These are phyloP conservation scores for Amauroascus niger DNA, from an alignment of 2,329 filamentous ascomycete genomes.

Conservation along the genomic window DNA sequence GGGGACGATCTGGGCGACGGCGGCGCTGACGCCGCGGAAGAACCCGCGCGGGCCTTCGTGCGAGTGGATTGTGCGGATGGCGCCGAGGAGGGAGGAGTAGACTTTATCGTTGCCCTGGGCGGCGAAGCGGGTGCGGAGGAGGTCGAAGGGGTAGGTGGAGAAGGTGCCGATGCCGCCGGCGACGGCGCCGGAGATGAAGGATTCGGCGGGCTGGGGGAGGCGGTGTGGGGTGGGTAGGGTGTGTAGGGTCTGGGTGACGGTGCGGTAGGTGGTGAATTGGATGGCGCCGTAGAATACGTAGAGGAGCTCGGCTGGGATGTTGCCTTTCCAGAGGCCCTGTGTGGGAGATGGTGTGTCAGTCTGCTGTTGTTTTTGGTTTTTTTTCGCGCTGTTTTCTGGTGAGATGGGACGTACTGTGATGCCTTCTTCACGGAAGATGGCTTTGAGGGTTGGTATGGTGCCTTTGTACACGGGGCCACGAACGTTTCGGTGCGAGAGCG, in stretches of 20 bases:
- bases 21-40: slow-evolving; percentile 76
- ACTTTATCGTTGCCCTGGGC: slow-evolving; percentile 74
- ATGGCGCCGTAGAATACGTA: slow-evolving; percentile 84
- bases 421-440: slow-evolving; percentile 73
- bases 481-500: slow-evolving; percentile 47
- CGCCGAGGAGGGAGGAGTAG: slow-evolving; percentile 62
- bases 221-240: slow-evolving; percentile 37
- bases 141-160: slow-evolving; percentile 81
- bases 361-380: background rate
- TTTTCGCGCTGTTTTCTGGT: background rate
- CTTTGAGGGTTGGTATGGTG: slow-evolving; percentile 62
- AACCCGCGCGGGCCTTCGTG: slow-evolving; percentile 72
- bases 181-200: slow-evolving; percentile 71
- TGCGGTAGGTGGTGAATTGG: slow-evolving; percentile 84
- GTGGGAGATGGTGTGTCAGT: background rate
- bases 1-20: slow-evolving; percentile 77
- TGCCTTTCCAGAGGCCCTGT: slow-evolving; percentile 92
- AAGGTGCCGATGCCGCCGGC: slow-evolving; percentile 77
- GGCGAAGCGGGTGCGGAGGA: slow-evolving; percentile 90
- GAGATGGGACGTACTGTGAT: slow-evolving; percentile 45
- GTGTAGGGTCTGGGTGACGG: slow-evolving; percentile 58
- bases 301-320: slow-evolving; percentile 86
- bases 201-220: slow-evolving; percentile 59
- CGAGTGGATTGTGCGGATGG: slow-evolving; percentile 60
- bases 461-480: slow-evolving; percentile 54